Evolutionary conservation across 768 basidiomycete species (phyloP).

Genomic region (Naematelia aurantialba): DNA sequence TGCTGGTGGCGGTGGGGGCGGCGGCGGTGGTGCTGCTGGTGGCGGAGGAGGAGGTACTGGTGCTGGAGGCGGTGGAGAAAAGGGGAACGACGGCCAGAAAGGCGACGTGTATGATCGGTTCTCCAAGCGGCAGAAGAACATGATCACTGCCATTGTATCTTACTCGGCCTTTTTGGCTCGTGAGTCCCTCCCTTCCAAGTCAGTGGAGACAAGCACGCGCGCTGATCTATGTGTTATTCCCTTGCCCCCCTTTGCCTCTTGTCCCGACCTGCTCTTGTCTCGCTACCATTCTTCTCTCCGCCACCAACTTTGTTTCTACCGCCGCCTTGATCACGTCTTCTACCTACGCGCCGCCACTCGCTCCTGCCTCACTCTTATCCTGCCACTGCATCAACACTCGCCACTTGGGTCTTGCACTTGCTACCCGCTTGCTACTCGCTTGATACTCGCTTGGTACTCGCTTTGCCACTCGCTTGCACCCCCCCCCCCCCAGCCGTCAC

Average conservation of each 20-base stretch:
- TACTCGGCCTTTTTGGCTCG: slow-evolving; percentile 63
- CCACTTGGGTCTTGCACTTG: no score
- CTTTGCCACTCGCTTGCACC: no score
- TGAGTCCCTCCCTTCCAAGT: slow-evolving; percentile 50
- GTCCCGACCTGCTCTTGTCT: not conserved
- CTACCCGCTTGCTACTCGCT: no score
- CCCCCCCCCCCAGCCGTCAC: slow-evolving; percentile 61
- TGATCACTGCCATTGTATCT: slow-evolving; percentile 61
- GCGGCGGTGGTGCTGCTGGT: no score
- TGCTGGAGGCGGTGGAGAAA: no score
- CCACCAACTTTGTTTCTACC: no score
- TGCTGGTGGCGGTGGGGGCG: no score
- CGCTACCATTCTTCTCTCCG: not conserved
- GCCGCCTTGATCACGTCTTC: no score
- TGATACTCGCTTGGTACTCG: no score
- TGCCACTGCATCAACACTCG: no score
- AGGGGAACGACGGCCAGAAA: not conserved
- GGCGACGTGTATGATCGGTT: slow-evolving; percentile 61
- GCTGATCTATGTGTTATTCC: not conserved
- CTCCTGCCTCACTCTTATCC: no score
- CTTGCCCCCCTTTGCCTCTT: not conserved
- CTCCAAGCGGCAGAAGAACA: slow-evolving; percentile 55
- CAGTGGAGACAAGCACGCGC: not conserved
- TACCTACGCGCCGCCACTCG: no score
- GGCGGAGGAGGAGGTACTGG: not conserved